A percentile compares a stretch with the other conserved stretches of the same genome.
These are phyloP conservation scores for Capillidium heterosporum DNA, from an alignment of 371 early-diverging fungal species.

Conservation along the genomic window DNA sequence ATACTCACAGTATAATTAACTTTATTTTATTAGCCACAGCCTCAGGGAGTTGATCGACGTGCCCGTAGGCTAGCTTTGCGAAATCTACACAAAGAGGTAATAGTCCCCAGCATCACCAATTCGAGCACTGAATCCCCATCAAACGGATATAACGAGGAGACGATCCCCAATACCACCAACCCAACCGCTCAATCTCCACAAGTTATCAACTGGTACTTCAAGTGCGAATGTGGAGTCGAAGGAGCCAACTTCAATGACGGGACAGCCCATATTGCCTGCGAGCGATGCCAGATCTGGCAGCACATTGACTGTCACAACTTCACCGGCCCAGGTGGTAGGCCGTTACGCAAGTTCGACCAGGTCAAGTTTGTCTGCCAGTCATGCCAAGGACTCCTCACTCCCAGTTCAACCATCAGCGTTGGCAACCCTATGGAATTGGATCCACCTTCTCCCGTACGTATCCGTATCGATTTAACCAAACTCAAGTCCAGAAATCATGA, in stretches of 20 bases:
- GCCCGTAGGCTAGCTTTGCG: not conserved
- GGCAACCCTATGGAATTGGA: too few relatives aligned
- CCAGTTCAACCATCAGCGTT: too few relatives aligned
- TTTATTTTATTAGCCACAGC: not conserved
- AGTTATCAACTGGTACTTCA: not conserved
- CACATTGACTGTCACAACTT: not conserved
- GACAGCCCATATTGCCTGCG: not conserved
- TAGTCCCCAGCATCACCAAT: not conserved
- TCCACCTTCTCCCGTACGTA: too few relatives aligned
- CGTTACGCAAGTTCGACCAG: too few relatives aligned
- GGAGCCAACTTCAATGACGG: constrained; percentile 3
- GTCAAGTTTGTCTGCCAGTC: too few relatives aligned
- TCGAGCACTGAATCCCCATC: not conserved
- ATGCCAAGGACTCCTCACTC: too few relatives aligned
- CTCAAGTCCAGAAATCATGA: too few relatives aligned
- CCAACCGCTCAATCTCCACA: not conserved
- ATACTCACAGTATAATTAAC: not conserved
- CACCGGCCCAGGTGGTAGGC: not conserved
- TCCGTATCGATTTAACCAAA: too few relatives aligned
- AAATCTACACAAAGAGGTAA: not conserved
- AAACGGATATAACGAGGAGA: not conserved
- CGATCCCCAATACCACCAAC: not conserved
- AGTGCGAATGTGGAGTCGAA: not conserved
- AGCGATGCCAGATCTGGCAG: constrained; percentile 1
- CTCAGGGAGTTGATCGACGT: not conserved